These are phyloP conservation scores for Auriculariales sp. DNA, from an alignment of 768 basidiomycete genomes.

Conservation along the genomic window DNA sequence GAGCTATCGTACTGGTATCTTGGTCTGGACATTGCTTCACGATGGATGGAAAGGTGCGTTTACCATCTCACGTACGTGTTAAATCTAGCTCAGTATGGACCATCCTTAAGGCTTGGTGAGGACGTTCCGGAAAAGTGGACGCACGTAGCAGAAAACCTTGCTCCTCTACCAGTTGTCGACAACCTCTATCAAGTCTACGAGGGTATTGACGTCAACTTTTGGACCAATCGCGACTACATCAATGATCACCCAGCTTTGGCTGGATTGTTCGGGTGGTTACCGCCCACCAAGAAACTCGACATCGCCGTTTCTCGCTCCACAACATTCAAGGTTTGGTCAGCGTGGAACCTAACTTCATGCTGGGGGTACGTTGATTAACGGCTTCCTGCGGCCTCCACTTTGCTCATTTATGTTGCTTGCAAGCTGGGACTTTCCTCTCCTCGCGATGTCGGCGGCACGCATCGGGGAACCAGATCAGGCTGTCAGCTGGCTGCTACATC, in stretches of 20 bases:
- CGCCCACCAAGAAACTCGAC: slow-evolving; percentile 32
- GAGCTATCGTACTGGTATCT: slow-evolving; percentile 46
- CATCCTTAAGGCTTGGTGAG: slow-evolving; percentile 23
- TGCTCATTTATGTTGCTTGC: neutral
- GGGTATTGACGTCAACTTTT: slow-evolving; percentile 36
- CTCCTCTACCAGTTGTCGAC: slow-evolving; percentile 35
- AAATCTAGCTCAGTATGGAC: too few species aligned
- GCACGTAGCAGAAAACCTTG: slow-evolving; percentile 29
- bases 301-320: slow-evolving; percentile 31
- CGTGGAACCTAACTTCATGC: slow-evolving; percentile 39
- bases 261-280: slow-evolving; percentile 44
- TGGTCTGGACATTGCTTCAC: slow-evolving; percentile 31
- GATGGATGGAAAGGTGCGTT: slow-evolving; percentile 26
- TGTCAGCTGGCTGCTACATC: slow-evolving; percentile 39
- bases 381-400: neutral
- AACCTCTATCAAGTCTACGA: slow-evolving; percentile 42
- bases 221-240: slow-evolving; percentile 34
- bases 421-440: slow-evolving; percentile 51
- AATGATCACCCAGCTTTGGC: slow-evolving; percentile 46
- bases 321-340: slow-evolving; percentile 35
- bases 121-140: slow-evolving; percentile 28
- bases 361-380: slow-evolving; percentile 29
- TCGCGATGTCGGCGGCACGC: slow-evolving; percentile 46
- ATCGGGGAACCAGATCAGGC: slow-evolving; percentile 34
- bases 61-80: too few species aligned